These are phyloP conservation scores for Brassica rapa DNA, from an alignment of 345 rosid species.

Conservation along the genomic window DNA sequence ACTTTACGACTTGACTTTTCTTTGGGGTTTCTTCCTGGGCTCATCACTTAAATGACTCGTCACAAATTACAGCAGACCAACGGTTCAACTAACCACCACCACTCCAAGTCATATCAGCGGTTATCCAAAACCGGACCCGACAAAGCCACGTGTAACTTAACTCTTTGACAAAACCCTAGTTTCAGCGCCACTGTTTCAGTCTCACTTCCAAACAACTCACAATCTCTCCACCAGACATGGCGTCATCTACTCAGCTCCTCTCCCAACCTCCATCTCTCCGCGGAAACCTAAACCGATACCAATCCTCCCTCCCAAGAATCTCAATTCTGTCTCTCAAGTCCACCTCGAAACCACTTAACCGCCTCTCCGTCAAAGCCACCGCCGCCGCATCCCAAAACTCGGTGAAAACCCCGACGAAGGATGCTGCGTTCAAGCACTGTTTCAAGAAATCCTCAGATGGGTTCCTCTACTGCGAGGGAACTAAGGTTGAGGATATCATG, in stretches of 20 bases:
- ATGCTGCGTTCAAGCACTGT: slow-evolving; percentile 62
- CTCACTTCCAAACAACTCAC: background rate
- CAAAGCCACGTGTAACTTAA: slow-evolving; percentile 21
- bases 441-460: slow-evolving; percentile 81
- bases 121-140: slow-evolving; percentile 12
- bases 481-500: slow-evolving; percentile 80
- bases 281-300: slow-evolving; percentile 42
- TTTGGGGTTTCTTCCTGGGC: no score
- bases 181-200: slow-evolving; percentile 10
- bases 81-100: no score
- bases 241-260: slow-evolving; percentile 36
- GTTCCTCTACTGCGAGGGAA: slow-evolving; percentile 78
- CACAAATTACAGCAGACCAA: no score
- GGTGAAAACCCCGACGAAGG: slow-evolving; percentile 38
- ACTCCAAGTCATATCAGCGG: background rate
- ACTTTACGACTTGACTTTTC: no score
- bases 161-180: slow-evolving; percentile 31
- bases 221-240: slow-evolving; percentile 19
- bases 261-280: slow-evolving; percentile 45
- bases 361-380: slow-evolving; percentile 55
- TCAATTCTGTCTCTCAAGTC: slow-evolving; percentile 45
- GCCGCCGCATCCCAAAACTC: slow-evolving; percentile 55
- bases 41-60: no score
- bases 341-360: slow-evolving; percentile 33
- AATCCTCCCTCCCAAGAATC: slow-evolving; percentile 43